phyloP scores from a whole-genome alignment of 2,329 filamentous ascomycete species.

The Talaromyces sp. region DNA sequence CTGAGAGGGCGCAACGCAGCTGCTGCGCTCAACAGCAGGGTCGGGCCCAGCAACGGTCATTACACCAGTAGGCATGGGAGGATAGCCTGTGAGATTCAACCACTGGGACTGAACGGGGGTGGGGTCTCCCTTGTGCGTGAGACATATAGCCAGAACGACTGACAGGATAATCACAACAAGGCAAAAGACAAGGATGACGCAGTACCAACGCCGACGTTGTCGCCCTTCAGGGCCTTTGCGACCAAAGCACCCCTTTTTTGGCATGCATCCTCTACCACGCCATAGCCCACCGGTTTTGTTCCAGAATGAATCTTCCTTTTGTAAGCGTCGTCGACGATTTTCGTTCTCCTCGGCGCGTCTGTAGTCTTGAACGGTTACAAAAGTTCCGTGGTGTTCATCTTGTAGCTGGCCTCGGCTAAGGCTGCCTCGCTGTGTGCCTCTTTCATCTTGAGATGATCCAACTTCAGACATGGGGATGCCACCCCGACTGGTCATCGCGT shows the following conservation, averaged over 20 bases:
- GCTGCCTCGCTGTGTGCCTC: background rate
- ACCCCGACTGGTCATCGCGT: slow-evolving; percentile 59
- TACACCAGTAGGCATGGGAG: slow-evolving; percentile 78
- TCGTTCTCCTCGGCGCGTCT: slow-evolving; percentile 32
- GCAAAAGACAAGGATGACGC: slow-evolving; percentile 48
- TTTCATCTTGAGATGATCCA: slow-evolving; percentile 24
- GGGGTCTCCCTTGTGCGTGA: slow-evolving; percentile 44
- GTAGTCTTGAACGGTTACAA: slow-evolving; percentile 14
- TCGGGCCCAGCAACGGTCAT: slow-evolving; percentile 72
- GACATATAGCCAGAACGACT: slow-evolving; percentile 53
- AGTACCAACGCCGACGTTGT: slow-evolving; percentile 57
- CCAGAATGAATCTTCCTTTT: slow-evolving; percentile 61
- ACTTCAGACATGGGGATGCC: slow-evolving; percentile 58
- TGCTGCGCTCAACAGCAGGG: slow-evolving; percentile 57
- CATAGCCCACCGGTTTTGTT: slow-evolving; percentile 57
- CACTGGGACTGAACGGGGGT: slow-evolving; percentile 54
- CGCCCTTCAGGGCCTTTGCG: slow-evolving; percentile 59
- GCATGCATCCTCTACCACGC: slow-evolving; percentile 61
- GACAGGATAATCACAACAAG: slow-evolving; percentile 54
- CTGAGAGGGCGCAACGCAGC: slow-evolving; percentile 66
- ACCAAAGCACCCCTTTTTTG: slow-evolving; percentile 61
- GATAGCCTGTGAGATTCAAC: slow-evolving; percentile 81
- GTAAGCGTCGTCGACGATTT: slow-evolving; percentile 52
- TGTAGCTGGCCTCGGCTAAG: background rate
- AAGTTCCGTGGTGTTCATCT: background rate